Evolutionary conservation across 257 asterid genomes (phyloP).

Genomic region (Petunia axillaris): DNA sequence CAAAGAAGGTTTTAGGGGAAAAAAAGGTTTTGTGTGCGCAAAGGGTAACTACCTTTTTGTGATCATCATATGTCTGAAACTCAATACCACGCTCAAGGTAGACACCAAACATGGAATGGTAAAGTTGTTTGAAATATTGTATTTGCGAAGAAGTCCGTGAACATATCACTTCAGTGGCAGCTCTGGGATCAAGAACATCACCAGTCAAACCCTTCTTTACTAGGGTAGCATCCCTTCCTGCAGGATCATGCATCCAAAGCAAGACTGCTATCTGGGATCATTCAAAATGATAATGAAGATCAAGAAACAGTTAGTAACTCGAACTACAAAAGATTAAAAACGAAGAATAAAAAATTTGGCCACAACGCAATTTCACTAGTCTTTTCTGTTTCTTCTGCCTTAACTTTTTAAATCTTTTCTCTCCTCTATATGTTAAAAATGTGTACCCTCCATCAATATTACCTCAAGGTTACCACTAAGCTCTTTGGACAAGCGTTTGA

Average conservation of each 20-base stretch:
- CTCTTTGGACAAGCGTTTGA: constrained; percentile 77
- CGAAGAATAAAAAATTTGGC: neutral
- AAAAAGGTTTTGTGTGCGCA: constrained; percentile 19
- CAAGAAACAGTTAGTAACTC: neutral
- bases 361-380: neutral
- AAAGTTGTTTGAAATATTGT: constrained; percentile 73
- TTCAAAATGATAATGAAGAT: constrained; percentile 1
- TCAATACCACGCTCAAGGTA: constrained; percentile 85
- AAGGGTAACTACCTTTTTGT: constrained; percentile 57
- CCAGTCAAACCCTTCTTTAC: constrained; percentile 56
- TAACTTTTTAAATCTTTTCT: too few species aligned
- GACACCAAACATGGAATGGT: constrained; percentile 57
- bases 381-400: too few species aligned
- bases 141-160: constrained; percentile 87
- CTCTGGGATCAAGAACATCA: constrained; percentile 54
- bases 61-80: constrained; percentile 68
- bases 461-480: constrained; percentile 86
- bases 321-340: neutral
- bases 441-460: neutral
- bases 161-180: constrained; percentile 90
- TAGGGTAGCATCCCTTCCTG: constrained; percentile 74
- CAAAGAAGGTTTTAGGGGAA: neutral
- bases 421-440: neutral
- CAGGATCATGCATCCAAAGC: constrained; percentile 95
- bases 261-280: constrained; percentile 69